phyloP scores from a whole-genome alignment of 768 basidiomycete species.

The Leucosporidium creatinivorum region DNA sequence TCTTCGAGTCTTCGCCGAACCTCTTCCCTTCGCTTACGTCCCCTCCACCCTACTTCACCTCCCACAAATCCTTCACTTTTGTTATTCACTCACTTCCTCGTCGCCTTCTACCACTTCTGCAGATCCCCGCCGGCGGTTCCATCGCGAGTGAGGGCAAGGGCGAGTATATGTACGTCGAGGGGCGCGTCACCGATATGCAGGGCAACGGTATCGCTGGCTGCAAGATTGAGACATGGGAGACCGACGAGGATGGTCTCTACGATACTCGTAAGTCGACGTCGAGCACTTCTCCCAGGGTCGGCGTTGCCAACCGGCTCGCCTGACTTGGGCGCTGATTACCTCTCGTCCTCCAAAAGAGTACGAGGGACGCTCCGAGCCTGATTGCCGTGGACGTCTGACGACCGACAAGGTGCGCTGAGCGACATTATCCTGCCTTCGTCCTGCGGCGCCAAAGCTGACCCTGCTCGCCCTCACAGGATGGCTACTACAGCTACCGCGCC shows the following conservation, averaged over 20 bases:
- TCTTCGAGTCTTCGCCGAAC: background rate
- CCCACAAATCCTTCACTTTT: too few species aligned
- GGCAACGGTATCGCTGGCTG: slow-evolving; percentile 35
- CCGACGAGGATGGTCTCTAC: slow-evolving; percentile 45
- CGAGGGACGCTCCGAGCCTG: slow-evolving; percentile 11
- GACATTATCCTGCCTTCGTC: too few species aligned
- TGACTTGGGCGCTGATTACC: too few species aligned
- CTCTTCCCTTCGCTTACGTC: too few species aligned
- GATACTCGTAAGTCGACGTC: slow-evolving; percentile 5
- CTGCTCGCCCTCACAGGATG: background rate
- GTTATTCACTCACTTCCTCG: background rate
- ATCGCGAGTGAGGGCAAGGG: slow-evolving; percentile 83
- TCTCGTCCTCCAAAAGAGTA: slow-evolving; percentile 6
- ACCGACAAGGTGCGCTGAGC: slow-evolving; percentile 6
- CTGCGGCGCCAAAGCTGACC: too few species aligned
- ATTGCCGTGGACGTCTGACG: slow-evolving; percentile 24
- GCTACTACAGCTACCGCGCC: slow-evolving; percentile 21
- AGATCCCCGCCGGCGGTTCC: slow-evolving; percentile 53
- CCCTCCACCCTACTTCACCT: too few species aligned
- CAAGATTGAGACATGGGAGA: slow-evolving; percentile 45
- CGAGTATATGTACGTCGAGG: slow-evolving; percentile 71
- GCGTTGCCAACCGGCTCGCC: too few species aligned
- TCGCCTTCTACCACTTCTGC: background rate
- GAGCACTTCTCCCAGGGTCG: too few species aligned
- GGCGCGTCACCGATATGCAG: slow-evolving; percentile 54